Conservation (phyloP, 2,329 filamentous ascomycete genomes). For the Colletotrichum tabaci region DNA sequence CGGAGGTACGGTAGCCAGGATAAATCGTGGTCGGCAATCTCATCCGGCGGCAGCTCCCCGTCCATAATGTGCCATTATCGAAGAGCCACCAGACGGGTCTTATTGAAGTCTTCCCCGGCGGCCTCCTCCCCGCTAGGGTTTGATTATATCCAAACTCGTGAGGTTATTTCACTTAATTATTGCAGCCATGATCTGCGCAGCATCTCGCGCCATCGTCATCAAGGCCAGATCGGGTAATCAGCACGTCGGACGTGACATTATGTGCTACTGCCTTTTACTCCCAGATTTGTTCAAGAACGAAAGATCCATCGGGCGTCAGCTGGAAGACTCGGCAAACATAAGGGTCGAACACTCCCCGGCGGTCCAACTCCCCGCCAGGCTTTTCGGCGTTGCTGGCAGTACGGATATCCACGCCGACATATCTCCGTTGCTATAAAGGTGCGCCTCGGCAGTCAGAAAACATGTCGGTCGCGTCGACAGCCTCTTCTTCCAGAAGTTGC, state of each 20-base stretch:
- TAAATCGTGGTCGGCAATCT: neutral
- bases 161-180: neutral
- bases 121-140: conserved; percentile 4
- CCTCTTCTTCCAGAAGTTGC: neutral
- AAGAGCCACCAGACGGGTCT: neutral
- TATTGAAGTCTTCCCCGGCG: neutral
- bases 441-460: neutral
- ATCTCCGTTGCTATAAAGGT: neutral
- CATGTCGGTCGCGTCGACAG: neutral
- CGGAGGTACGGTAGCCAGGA: no score
- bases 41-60: conserved; percentile 1
- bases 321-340: neutral
- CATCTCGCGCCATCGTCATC: neutral
- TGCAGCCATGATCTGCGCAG: neutral
- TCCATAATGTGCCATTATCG: neutral
- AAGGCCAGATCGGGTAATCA: neutral
- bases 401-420: neutral
- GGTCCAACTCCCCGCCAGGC: neutral
- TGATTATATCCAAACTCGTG: neutral
- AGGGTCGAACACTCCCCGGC: neutral
- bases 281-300: neutral
- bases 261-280: neutral
- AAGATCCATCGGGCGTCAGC: neutral
- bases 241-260: neutral
- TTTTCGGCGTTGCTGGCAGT: neutral